phyloP scores from a whole-genome alignment of 2,329 filamentous ascomycete species.

The Bisporella sp. region DNA sequence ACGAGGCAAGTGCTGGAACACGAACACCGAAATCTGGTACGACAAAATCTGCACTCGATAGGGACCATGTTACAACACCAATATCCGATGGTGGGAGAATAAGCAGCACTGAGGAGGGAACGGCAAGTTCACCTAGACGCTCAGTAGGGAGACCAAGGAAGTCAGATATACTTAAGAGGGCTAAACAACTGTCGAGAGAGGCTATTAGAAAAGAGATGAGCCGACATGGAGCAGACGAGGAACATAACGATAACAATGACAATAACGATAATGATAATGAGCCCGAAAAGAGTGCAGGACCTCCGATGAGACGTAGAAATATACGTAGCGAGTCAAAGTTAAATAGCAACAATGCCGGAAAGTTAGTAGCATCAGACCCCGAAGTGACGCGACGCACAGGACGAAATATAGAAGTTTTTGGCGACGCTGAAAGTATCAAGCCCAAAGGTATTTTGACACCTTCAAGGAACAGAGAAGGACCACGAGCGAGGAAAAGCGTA shows the following conservation, averaged over 20 bases:
- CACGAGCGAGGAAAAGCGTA: constrained; percentile 45
- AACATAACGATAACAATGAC: neutral
- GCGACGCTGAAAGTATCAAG: neutral
- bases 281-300: neutral
- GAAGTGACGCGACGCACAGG: too few relatives aligned
- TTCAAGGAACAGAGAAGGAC: constrained; percentile 33
- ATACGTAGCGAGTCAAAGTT: too few relatives aligned
- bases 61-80: too few relatives aligned
- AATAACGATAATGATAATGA: neutral
- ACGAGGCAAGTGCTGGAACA: too few relatives aligned
- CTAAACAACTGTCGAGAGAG: constrained; percentile 6
- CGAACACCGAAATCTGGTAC: too few relatives aligned
- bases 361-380: too few relatives aligned
- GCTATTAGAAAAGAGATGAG: neutral
- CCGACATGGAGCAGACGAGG: neutral
- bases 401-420: too few relatives aligned
- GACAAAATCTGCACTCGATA: too few relatives aligned
- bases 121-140: neutral
- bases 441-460: constrained; percentile 50
- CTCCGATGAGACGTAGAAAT: too few relatives aligned
- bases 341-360: too few relatives aligned
- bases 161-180: constrained; percentile 4
- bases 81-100: too few relatives aligned
- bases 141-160: constrained; percentile 3
- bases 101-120: neutral